Evolutionary conservation across 179 eudicot genomes (phyloP), one percentile per base, ranked within the genome.

Genomic region (Actinidia chinensis): DNA sequence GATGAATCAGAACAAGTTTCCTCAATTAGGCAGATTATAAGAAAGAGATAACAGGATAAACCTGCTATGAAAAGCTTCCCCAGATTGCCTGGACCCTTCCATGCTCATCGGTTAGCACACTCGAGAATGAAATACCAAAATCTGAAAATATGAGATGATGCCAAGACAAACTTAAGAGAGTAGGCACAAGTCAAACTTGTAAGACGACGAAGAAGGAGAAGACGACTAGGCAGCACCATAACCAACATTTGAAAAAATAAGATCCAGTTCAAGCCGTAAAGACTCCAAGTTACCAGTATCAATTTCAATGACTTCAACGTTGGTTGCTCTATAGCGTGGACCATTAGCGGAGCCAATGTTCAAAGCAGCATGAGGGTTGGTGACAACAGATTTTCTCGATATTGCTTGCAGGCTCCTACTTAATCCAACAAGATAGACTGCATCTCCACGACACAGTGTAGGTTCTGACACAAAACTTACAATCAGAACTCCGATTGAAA

Each of bases 31-130:
- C 72, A 79, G 40, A 36, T 42, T 46, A 72, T 44, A 81, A 73
- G 60, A 11, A 67, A 12, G 33, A 14, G 61, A 7, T 43, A 68
- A 36, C 3, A 67, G 65, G 66, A 79, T 74, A 59, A 77, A 91
- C 99, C 99, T 93, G 97, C 28, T 95, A 88, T 76, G 99, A 95
- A 83, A 95, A 95, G 89, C 98, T 91, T 80, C 91, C 99, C 99
- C 99, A 95, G 78, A 95, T 82, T 66, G 99, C 99, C 83, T 87
- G 89, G 78, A 95, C 99, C 85, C 93, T 87, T 68, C 99, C 99
- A 42, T 79, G 88, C 79, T 95, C 97, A 82, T 95, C 93, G 46
- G 97, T 83, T 77, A 95, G 84, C 74, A 89, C 99, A 75, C 99
- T 98, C 69, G 99, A 93, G 72, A 95, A 95, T 73, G 95, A 84